Evolutionary conservation across 148 eudicot genomes (phyloP), one percentile per base, ranked within the genome.

Genomic region (Fagopyrum tataricum): DNA sequence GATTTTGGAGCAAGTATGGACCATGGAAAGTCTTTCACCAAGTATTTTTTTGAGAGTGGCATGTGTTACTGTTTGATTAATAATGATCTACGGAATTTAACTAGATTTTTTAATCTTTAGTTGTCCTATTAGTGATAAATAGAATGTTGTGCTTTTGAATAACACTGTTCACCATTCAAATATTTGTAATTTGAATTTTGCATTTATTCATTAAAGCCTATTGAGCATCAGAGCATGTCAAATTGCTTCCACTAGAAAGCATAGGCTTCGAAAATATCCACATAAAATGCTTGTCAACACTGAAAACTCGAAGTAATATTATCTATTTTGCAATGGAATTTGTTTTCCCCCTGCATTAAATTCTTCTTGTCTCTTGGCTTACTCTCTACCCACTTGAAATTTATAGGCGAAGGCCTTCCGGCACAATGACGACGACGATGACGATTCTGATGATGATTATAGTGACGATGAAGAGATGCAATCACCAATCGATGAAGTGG

Each of bases 391-490:
- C 7, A 41, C 72, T 40, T 18, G 46, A 44, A 31, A 17, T 44
- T 70, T 18, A 10, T 43, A 95, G 98, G 98, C 96, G 15, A 95
- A 88, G 85, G 89, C 98, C 53, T 95, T 88, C 82, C 87, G 93
- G 66, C 73, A 81, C 10, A 46, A 67, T 83, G 98, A 86, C 53
- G 89, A 81, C 18, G 87, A 90, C n/a, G 97, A 89, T 55, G 98
- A 94, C 40, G 98, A 95, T 73, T 82, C 96, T 8, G 98, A 91
- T 78, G 96, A 95, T 71, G 98, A 94, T 81, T 90, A 83, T 76
- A 89, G 93, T 73, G 98, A 95, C 71, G 96, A 91, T 77, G 99
- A 95, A 67, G 97, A 91, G 67, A 71, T 91, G 78, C 99, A 95
- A 67, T 90, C 97, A 47, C 97, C 97, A 14, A 90, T 95, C 73